Base-by-base conservation (phyloP, 495 filamentous ascomycete species). In the Podospora appendiculata region DNA sequence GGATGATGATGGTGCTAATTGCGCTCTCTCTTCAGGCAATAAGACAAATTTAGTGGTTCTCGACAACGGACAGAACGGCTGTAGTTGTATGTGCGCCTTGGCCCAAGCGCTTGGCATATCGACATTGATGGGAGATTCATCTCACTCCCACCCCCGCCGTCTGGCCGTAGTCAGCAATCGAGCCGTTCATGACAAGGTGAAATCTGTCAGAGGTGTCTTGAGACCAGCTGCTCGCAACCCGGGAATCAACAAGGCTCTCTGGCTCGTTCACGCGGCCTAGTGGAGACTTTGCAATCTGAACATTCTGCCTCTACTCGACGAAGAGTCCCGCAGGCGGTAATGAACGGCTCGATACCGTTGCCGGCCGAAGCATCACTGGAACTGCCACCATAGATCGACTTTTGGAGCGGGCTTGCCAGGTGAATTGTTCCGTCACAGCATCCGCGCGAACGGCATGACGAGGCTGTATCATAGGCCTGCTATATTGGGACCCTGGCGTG, bases 221-320 rank as follows among this genome's bases (percentile, higher is more conserved):
- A 42, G 16, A 41, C 36, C 38, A 55, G 54, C 51, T 48, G 42
- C 55, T 41, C 13, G 12, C 45, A 45, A 35, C 49, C 11, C 41
- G 11, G 6, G 7, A 9, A 41, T 25, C 19, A 32, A n/a, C 17
- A 17, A 42, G 38, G 39, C 42, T 14, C 35, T 33, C 43, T 47
- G 25, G 25, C 25, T 25, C 25, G 25, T 48, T 48, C 50, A 52
- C 45, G 47, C 52, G 58, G 54, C 59, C 50, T 50, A 47, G 55
- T 52, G 52, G 52, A 52, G 53, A 51, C 54, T 58, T 58, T 45
- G 56, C 51, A 58, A 61, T 61, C 45, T 61, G 51, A 35, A 48
- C 53, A 64, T 59, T 61, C 44, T 59, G 59, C 61, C 56, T 62
- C 54, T 58, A 56, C 51, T 58, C 41, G 36, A 52, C 17, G 38